Evolutionary conservation across 1,284 basidiomycete species (phyloP), one percentile per base, ranked within the genome.

Genomic region (Fomitopsis palustris): DNA sequence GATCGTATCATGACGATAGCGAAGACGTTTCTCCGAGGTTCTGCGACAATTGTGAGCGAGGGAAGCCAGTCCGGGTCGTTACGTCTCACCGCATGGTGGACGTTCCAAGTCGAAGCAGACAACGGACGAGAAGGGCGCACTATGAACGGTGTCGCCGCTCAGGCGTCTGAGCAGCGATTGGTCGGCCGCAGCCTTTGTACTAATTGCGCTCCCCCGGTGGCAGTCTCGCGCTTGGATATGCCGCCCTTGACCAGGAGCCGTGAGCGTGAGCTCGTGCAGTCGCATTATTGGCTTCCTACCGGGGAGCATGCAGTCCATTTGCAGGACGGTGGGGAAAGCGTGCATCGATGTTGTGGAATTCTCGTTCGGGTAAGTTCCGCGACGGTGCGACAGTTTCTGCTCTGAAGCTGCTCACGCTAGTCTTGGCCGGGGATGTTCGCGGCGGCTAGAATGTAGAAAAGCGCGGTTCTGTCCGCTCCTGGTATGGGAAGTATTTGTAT

Each of bases 1-100:
- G 49, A 52, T 52, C 49, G 49, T 37, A 52, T 52, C 49, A 52
- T 33, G 49, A 52, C 49, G 49, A 52, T 52, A 52, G 49, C 5
- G 33, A 52, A 19, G 49, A 31, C 17, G 16, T 33, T 52, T 35
- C 49, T 52, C 49, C 49, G 49, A 52, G 49, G 49, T 52, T 52
- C 49, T 23, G 49, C 19, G 31, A 7, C n/a, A 31, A 52, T 37
- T 52, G 49, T 31, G 49, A 52, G 33, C 33, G 31, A 29, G 10
- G 49, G 33, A 52, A 23, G n/a, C 49, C 16, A n/a, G 7, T 33
- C 17, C 31, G 31, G 29, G 49, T 35, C 31, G 49, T 35, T 52
- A 52, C 49, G 49, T 35, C 49, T 35, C 49, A 31, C 33, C 49
- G 29, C 49, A 35, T 52, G 49, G 21, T 52, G 29, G 12, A 31